Evolutionary conservation across 2,329 filamentous ascomycete genomes (phyloP).

Genomic region (Fusarium sp.): DNA sequence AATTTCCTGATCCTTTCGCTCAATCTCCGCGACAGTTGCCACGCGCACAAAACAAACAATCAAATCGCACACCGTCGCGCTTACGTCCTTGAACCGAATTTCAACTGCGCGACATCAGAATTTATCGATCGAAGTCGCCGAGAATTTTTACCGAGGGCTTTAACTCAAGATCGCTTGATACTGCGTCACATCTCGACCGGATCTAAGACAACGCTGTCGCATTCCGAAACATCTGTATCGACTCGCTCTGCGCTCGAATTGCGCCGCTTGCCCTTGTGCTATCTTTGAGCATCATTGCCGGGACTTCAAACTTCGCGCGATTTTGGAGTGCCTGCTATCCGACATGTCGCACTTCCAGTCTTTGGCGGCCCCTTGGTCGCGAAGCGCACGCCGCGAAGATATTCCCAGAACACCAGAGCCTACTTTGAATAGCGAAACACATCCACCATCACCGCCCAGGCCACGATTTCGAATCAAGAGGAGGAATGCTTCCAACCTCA

Average conservation of each 20-base stretch:
- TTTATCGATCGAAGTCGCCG: constrained; percentile 8
- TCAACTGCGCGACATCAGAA: not conserved
- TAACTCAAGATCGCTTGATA: constrained; percentile 11
- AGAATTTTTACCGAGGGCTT: constrained; percentile 14
- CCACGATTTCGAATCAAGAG: constrained; percentile 67
- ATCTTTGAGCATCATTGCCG: constrained; percentile 29
- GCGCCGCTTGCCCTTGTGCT: constrained; percentile 5
- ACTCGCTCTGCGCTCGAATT: constrained; percentile 27
- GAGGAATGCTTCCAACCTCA: constrained; percentile 63
- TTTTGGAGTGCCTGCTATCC: constrained; percentile 24
- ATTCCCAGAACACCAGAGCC: constrained; percentile 66
- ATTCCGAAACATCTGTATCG: constrained; percentile 39
- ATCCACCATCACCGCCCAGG: constrained; percentile 62
- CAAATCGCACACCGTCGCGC: constrained; percentile 19
- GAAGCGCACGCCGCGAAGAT: constrained; percentile 55
- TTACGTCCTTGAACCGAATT: not conserved
- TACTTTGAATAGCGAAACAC: constrained; percentile 49
- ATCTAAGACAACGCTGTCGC: constrained; percentile 43
- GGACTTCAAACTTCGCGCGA: constrained; percentile 18
- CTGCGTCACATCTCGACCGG: constrained; percentile 22
- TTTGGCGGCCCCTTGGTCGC: constrained; percentile 58
- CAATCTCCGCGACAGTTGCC: constrained; percentile 15
- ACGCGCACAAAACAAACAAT: constrained; percentile 22
- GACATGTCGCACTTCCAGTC: constrained; percentile 61
- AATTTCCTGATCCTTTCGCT: constrained; percentile 25